These are phyloP conservation scores for Fusarium continuum DNA, from an alignment of 2,329 filamentous ascomycete species.

Conservation along the genomic window DNA sequence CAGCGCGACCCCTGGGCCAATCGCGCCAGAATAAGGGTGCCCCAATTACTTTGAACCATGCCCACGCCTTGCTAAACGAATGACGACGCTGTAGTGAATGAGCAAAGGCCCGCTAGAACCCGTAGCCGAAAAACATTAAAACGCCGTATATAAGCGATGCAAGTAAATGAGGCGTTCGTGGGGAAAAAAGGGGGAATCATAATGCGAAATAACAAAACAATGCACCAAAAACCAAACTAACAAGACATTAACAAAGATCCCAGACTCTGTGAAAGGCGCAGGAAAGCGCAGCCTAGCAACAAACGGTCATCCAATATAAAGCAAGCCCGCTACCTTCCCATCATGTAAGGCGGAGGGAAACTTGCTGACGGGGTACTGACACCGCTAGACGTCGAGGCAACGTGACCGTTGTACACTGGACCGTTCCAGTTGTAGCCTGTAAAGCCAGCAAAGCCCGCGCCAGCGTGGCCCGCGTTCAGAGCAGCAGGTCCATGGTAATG, in stretches of 20 bases:
- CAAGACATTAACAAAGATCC: neutral
- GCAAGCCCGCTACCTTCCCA: neutral
- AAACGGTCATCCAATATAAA: neutral
- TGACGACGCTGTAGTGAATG: neutral
- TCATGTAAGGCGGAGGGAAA: slow-evolving; percentile 30
- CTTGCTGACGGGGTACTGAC: slow-evolving; percentile 34
- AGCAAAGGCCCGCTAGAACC: neutral
- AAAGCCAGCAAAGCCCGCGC: slow-evolving; percentile 28
- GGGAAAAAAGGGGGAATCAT: slow-evolving; percentile 36
- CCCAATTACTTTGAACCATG: neutral
- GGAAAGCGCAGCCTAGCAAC: neutral
- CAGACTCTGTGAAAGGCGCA: neutral
- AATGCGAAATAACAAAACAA: neutral
- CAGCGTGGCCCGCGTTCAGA: slow-evolving; percentile 29
- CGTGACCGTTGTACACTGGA: slow-evolving; percentile 29
- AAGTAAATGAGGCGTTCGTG: slow-evolving; percentile 1
- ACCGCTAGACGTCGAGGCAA: slow-evolving; percentile 20
- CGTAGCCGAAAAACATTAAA: slow-evolving; percentile 11
- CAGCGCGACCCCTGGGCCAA: neutral
- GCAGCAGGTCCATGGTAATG: slow-evolving; percentile 37
- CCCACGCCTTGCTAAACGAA: slow-evolving; percentile 20
- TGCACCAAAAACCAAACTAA: neutral
- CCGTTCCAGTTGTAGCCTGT: slow-evolving; percentile 41
- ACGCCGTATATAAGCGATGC: slow-evolving; percentile 22
- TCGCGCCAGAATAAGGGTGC: slow-evolving; percentile 11